Base-by-base conservation (phyloP, 75 land plant genomes). In the Pseudotsuga menziesii region DNA sequence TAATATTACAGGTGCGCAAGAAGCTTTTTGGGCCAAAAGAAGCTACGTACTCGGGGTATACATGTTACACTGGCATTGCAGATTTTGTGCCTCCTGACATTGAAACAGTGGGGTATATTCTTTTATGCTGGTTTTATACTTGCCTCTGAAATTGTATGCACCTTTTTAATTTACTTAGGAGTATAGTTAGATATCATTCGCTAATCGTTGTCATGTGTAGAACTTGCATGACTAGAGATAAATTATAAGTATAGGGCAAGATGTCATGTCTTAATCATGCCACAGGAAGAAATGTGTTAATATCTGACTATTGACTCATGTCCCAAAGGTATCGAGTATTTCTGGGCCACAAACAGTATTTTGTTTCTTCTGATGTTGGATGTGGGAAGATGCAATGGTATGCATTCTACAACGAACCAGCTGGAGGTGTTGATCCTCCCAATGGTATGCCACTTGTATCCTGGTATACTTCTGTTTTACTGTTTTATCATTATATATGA, bases 371-470 rank as follows among this genome's bases (percentile, higher is more conserved):
- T 3, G 98, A 95, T 83, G 98, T 95, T 4, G 98, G 98, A 23
- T 88, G 81, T 62, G 98, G 96, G 35, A 95, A 93, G 79, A 95
- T 95, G 98, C 98, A 95, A 77, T 95, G 98, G 98, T 95, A 95
- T 84, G 98, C 93, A 64, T 95, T 95, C 77, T 88, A 93, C 85
- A 88, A 95, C 15, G 98, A 95, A 75, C 80, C 90, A 29, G 83
- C 98, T 32, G 98, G 94, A 78, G 98, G 98, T 52, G 84, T 78
- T 73, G 98, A 95, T 82, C 75, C 73, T 67, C 90, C 89, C 0
- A 82, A 84, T 48, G 90, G 93, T 92, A 82, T 48, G 54, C 54
- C 12, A 9, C 54, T 48, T 23, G 81, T 80, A 12, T 27, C 22
- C 74, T 72, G 48, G 41, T 20, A 72, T 22, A 29, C 25, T 72